A percentile compares a stretch with the other conserved stretches of the same genome.
phyloP scores from a whole-genome alignment of 1,284 basidiomycete genomes.

The Paramarasmius palmivorus region DNA sequence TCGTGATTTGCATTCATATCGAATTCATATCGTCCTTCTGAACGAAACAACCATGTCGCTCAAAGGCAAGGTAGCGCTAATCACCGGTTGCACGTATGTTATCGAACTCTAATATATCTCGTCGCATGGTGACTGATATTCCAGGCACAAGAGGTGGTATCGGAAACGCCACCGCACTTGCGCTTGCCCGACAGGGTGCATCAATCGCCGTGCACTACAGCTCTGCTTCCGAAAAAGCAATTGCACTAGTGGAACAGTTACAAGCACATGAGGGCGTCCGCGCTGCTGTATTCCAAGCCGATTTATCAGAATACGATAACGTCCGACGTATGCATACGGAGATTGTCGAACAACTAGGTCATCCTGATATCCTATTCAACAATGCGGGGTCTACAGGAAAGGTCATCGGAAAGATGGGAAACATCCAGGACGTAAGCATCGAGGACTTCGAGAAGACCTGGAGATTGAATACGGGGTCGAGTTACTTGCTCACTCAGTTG shows the following conservation, averaged over 20 bases:
- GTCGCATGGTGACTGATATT: background rate
- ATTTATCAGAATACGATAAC: conserved; percentile 44
- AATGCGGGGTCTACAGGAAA: conserved; percentile 44
- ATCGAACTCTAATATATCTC: background rate
- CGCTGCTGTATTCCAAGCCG: conserved; percentile 38
- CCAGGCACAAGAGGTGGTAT: conserved; percentile 45
- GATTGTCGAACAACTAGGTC: conserved; percentile 44
- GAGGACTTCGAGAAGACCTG: conserved; percentile 51
- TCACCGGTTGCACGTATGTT: conserved; percentile 42
- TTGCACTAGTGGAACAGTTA: conserved; percentile 39
- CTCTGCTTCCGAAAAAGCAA: conserved; percentile 32
- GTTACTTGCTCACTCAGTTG: conserved; percentile 49
- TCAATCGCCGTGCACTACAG: conserved; percentile 55
- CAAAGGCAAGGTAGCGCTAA: conserved; percentile 36
- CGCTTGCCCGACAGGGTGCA: conserved; percentile 45
- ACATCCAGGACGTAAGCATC: conserved; percentile 43
- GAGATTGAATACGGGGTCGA: conserved; percentile 47
- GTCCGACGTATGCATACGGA: conserved; percentile 42
- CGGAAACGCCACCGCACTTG: conserved; percentile 47
- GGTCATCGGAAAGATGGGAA: conserved; percentile 42
- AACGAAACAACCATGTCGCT: no score
- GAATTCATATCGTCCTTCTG: no score
- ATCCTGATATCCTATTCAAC: conserved; percentile 52
- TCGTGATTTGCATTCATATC: no score
- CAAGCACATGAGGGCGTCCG: conserved; percentile 30